These are phyloP conservation scores for Fusarium sp. DNA, from an alignment of 2,329 filamentous ascomycete species.

Conservation along the genomic window DNA sequence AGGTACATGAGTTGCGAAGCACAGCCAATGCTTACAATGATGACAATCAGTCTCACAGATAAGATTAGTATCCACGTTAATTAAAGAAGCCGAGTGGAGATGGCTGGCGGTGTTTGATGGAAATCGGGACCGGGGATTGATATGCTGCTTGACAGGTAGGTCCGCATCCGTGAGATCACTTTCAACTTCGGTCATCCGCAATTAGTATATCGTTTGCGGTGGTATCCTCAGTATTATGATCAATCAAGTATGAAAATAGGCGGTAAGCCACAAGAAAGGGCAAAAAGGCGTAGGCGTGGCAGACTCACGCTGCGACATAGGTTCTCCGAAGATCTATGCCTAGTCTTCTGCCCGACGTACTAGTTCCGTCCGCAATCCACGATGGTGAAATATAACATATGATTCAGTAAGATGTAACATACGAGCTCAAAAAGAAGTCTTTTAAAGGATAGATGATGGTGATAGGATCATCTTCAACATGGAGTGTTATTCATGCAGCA, in stretches of 20 bases:
- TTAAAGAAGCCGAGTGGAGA: not conserved
- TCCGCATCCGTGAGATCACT: not conserved
- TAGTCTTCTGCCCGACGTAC: not conserved
- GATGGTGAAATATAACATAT: not conserved
- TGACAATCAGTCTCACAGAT: not conserved
- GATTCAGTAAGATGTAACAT: not conserved
- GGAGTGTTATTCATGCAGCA: not conserved
- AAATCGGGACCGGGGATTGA: not conserved
- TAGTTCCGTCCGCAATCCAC: not conserved
- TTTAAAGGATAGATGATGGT: not conserved
- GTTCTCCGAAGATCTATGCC: not conserved
- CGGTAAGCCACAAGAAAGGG: not conserved
- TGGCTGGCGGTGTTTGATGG: not conserved
- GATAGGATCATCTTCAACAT: rapidly evolving
- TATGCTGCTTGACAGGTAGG: not conserved
- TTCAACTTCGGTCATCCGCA: not conserved
- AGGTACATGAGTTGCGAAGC: too few species aligned
- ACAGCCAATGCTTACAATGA: not conserved
- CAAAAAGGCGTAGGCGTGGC: not conserved
- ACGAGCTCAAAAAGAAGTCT: rapidly evolving
- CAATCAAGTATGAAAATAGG: not conserved
- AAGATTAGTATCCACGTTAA: not conserved
- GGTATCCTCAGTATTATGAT: not conserved
- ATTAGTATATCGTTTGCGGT: not conserved
- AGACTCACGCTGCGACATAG: not conserved